Base-by-base conservation (phyloP, 2,329 filamentous ascomycete species). In the Fusarium protoensiforme region DNA sequence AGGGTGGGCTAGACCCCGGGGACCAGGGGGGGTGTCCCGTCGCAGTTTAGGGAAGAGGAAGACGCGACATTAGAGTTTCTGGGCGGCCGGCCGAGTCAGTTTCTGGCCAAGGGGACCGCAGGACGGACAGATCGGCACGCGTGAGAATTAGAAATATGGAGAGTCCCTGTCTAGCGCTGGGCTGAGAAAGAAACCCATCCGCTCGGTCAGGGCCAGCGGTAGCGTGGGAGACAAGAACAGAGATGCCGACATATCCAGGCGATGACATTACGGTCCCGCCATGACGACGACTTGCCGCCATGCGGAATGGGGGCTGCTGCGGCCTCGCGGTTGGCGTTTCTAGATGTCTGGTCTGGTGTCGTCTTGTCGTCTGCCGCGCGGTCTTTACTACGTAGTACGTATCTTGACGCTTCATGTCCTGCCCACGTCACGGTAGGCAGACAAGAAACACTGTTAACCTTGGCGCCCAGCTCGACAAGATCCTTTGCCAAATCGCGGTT, bases 231-330 rank as follows among this genome's bases (percentile, higher is more conserved):
- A 58, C 51, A 56, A 29, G n/a, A n/a, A 58, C 33, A 48, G 43
- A 75, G 76, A 76, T 78, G 76, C 76, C 76, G 76, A 78, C 64
- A 78, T 77, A 78, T 76, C 76, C 74, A 76, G 72, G 65, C 64
- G 63, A 59, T 61, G 65, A 67, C 60, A 68, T 61, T 66, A 33
- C 41, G 35, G 51, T 58, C 58, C 65, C 48, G 66, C 57, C 70
- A 75, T 77, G 75, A 76, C 69, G 73, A 76, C 38, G 57, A 63
- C 67, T 59, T 65, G 31, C 66, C 48, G 24, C 41, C 39, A 35
- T 63, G 64, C 46, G 53, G 41, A 51, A 51, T 38, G 35, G 54
- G 53, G 31, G 43, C 41, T 4, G 39, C 54, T 39, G 43, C 41
- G 8, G 39, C 54, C 46, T 20, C 58, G 46, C 61, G 46, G 36